Evolutionary conservation across 2,329 filamentous ascomycete genomes (phyloP).

Genomic region (Ustulina deusta): DNA sequence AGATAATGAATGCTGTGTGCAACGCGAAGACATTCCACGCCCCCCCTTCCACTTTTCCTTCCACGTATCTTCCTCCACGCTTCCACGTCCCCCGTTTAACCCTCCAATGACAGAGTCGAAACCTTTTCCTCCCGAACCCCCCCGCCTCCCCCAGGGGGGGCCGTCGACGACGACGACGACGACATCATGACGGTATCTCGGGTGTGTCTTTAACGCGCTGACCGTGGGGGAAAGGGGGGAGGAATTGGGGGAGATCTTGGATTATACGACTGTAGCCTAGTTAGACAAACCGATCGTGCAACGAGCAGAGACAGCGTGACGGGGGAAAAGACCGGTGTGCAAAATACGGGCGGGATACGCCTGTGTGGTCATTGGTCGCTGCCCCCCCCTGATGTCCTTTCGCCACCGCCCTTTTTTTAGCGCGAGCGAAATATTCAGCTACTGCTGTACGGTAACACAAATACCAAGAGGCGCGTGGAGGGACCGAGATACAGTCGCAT

Average conservation of each 20-base stretch:
- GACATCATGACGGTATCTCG: neutral
- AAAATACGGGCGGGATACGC: neutral
- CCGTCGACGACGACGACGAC: neutral
- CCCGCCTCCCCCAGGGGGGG: neutral
- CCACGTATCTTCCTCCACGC: neutral
- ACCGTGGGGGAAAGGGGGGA: neutral
- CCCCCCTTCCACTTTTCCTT: neutral
- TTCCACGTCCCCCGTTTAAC: neutral
- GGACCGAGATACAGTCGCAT: neutral
- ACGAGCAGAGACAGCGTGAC: neutral
- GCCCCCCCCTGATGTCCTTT: neutral
- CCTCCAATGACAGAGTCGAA: neutral
- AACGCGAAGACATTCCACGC: no score
- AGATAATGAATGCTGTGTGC: neutral
- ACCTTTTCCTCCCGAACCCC: neutral
- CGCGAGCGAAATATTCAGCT: neutral
- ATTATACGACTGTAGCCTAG: no score
- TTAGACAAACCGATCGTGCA: neutral
- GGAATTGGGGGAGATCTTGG: neutral
- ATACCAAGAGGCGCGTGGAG: neutral
- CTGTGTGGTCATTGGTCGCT: neutral
- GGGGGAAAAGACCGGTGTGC: neutral
- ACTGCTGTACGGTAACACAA: neutral
- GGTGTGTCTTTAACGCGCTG: neutral
- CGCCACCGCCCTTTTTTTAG: neutral